A percentile compares a stretch with the other conserved stretches of the same genome.
Evolutionary conservation across 805 yeast genomes (phyloP).

Genomic region (Nadsonia fulvescens): DNA sequence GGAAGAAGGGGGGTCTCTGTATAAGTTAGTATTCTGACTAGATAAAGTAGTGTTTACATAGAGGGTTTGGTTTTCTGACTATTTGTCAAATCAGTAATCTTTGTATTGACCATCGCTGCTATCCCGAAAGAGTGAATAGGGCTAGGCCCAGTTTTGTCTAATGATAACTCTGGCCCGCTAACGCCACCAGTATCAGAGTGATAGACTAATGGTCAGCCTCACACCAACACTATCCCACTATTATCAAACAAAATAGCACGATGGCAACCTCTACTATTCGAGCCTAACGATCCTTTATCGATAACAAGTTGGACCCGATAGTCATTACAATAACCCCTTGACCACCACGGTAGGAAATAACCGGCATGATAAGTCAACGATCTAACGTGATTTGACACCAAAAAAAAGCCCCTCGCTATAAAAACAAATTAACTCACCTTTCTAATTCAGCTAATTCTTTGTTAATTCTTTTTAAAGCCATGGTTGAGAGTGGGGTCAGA

Average conservation of each 20-base stretch:
- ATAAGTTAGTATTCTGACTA: slow-evolving; percentile 9
- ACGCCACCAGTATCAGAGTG: background rate
- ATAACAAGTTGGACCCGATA: no score
- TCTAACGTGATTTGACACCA: background rate
- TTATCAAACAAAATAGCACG: no score
- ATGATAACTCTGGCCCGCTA: background rate
- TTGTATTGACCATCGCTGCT: background rate
- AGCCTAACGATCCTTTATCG: background rate
- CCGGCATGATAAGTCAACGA: background rate
- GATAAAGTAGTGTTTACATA: background rate
- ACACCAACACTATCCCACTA: no score
- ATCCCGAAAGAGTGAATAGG: slow-evolving; percentile 2
- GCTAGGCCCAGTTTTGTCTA: background rate
- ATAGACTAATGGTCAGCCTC: slow-evolving; percentile 1
- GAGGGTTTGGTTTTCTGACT: no score
- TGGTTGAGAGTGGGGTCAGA: no score
- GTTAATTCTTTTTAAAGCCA: slow-evolving; percentile 91
- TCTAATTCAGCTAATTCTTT: slow-evolving; percentile 92
- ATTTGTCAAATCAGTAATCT: background rate
- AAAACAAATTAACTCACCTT: slow-evolving; percentile 37
- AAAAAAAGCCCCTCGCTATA: background rate
- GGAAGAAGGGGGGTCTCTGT: slow-evolving; percentile 97
- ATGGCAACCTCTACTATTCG: background rate
- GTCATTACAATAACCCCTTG: no score
- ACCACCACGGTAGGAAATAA: background rate